Conservation (phyloP, 139 green algal species). For the Coelastrella sp. region DNA sequence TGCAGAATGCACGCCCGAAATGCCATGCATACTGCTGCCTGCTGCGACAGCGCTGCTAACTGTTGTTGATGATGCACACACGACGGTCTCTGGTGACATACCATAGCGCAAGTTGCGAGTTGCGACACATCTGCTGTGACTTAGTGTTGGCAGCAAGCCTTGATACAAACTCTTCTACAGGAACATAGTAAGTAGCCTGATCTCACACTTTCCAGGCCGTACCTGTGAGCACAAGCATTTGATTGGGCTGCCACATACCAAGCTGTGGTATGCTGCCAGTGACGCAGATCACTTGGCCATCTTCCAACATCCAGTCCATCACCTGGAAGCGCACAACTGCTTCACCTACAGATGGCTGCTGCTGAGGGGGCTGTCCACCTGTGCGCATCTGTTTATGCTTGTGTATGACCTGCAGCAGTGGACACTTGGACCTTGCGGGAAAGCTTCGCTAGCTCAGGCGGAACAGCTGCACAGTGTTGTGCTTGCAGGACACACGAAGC, state of each 20-base stretch:
- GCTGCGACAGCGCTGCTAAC: too few relatives aligned
- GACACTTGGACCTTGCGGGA: too few relatives aligned
- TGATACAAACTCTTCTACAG: neutral
- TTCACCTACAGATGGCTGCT: conserved; percentile 48
- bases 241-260: conserved; percentile 82
- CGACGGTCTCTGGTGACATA: too few relatives aligned
- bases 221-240: conserved; percentile 76
- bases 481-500: too few relatives aligned
- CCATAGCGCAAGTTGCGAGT: too few relatives aligned
- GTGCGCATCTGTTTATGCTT: conserved; percentile 39
- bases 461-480: neutral
- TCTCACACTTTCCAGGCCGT: neutral
- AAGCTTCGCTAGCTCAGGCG: too few relatives aligned
- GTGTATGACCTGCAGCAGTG: conserved; percentile 36
- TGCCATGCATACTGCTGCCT: too few relatives aligned
- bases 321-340: conserved; percentile 68
- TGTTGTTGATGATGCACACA: too few relatives aligned
- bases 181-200: neutral
- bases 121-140: too few relatives aligned
- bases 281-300: conserved; percentile 67
- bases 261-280: conserved; percentile 77
- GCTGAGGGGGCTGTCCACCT: conserved; percentile 11
- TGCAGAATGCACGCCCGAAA: too few relatives aligned
- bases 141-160: too few relatives aligned
- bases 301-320: conserved; percentile 59